These are phyloP conservation scores for Colletotrichum costaricense DNA, from an alignment of 2,329 filamentous ascomycete species.

Conservation along the genomic window DNA sequence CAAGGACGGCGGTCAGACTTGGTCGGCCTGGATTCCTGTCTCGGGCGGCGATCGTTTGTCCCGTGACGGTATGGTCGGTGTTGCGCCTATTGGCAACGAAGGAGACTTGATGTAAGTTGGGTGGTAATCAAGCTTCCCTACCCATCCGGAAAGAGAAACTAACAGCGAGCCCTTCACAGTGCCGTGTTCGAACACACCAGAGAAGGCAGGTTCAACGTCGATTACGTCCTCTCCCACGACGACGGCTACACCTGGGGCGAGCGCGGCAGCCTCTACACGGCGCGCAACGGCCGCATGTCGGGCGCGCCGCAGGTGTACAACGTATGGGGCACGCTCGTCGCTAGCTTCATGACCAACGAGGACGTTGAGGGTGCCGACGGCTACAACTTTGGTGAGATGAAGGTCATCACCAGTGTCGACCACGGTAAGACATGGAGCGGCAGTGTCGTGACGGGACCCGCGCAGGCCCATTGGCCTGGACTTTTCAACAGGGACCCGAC, in stretches of 20 bases:
- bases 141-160: too few species aligned
- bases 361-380: slow-evolving; percentile 44
- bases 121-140: accelerated
- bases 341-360: slow-evolving; percentile 59
- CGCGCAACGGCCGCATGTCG: slow-evolving; percentile 46
- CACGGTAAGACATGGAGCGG: slow-evolving; percentile 42
- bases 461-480: slow-evolving; percentile 46
- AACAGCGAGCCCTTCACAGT: too few species aligned
- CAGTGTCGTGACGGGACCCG: slow-evolving; percentile 40
- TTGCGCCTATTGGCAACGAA: too few species aligned
- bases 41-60: too few species aligned
- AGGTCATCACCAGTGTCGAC: slow-evolving; percentile 44
- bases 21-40: slow-evolving; percentile 48
- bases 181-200: too few species aligned
- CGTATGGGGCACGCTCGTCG: slow-evolving; percentile 54
- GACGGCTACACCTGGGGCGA: slow-evolving; percentile 55
- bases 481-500: slow-evolving; percentile 39
- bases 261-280: slow-evolving; percentile 50
- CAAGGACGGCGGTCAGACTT: slow-evolving; percentile 51
- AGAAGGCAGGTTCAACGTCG: slow-evolving; percentile 39
- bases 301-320: slow-evolving; percentile 48
- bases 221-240: slow-evolving; percentile 50
- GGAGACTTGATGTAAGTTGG: too few species aligned
- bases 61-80: too few species aligned
- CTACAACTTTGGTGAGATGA: slow-evolving; percentile 39